phyloP scores from a whole-genome alignment of 768 basidiomycete genomes.

The Lactarius quietus region DNA sequence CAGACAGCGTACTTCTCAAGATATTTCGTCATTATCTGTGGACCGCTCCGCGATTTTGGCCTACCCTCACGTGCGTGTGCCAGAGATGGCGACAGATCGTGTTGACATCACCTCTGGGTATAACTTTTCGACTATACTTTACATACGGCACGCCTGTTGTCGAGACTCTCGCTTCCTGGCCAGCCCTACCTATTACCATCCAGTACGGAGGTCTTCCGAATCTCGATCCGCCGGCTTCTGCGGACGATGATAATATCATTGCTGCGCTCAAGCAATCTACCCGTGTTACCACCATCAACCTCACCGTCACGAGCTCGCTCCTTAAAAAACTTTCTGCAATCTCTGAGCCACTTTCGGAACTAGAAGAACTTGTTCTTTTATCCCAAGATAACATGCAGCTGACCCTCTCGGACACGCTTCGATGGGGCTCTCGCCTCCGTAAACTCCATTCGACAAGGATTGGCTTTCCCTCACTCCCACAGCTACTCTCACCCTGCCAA shows the following conservation, averaged over 20 bases:
- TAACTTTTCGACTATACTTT: background rate
- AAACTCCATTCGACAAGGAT: background rate
- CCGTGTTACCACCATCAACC: background rate
- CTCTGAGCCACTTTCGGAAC: background rate
- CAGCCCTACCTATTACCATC: background rate
- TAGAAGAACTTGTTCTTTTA: background rate
- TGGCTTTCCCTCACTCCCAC: background rate
- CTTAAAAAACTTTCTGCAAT: background rate
- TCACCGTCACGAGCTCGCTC: background rate
- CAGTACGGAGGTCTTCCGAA: background rate
- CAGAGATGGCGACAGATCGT: background rate
- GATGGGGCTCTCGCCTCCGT: background rate
- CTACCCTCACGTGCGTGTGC: background rate
- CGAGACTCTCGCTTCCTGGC: background rate
- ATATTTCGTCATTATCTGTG: background rate
- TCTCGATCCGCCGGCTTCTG: too few species aligned
- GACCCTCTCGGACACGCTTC: background rate
- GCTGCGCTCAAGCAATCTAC: background rate
- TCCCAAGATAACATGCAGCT: background rate
- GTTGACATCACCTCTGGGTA: background rate
- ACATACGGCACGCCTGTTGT: background rate
- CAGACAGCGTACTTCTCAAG: background rate
- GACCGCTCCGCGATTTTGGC: background rate
- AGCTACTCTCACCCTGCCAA: rapidly evolving
- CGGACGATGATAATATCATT: background rate